phyloP scores from a whole-genome alignment of 176 grass and related monocot species.

The Hordeum vulgare region MorexV3_pseudomolecules_assembly NC_058524.1:228270272-228270771 shows the following conservation, averaged over 20 bases:
- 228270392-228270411: slow-evolving; percentile 23
- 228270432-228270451: background rate
- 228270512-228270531: background rate
- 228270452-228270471: background rate
- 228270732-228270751: background rate
- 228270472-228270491: slow-evolving; percentile 20
- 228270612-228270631: background rate
- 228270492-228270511: slow-evolving; percentile 3
- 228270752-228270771: slow-evolving; percentile 13
- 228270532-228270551: background rate
- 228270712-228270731: background rate
- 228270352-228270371: background rate
- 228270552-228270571: background rate
- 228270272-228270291: background rate
- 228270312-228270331: background rate
- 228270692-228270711: background rate
- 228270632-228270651: background rate
- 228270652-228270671: background rate
- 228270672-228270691: background rate
- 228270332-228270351: background rate
- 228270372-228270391: background rate
- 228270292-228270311: background rate
- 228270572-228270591: background rate
- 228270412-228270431: slow-evolving; percentile 46
- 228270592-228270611: background rate